Conservation (phyloP, 805 yeast species). For the Kuraishia piskuri region DNA sequence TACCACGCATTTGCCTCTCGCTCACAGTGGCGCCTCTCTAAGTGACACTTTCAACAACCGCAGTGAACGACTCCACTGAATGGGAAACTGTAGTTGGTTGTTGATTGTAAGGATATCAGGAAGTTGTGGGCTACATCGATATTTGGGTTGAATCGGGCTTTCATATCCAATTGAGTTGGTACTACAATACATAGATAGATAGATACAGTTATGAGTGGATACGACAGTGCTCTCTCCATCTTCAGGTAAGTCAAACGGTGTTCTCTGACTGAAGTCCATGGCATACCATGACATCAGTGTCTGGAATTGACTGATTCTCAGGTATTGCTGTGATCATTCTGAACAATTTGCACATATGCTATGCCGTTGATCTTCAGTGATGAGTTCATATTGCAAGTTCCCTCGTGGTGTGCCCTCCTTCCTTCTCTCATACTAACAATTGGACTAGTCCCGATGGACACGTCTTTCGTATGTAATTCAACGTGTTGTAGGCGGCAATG, state of each 20-base stretch:
- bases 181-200: background rate
- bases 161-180: background rate
- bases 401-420: too few species aligned
- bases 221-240: constrained; percentile 97
- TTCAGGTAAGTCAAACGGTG: constrained; percentile 60
- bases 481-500: background rate
- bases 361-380: too few species aligned
- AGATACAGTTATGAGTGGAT: constrained; percentile 74
- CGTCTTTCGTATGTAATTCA: constrained; percentile 66
- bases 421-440: background rate
- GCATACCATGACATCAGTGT: background rate
- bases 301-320: background rate
- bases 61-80: background rate
- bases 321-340: background rate
- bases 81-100: background rate
- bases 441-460: constrained; percentile 89
- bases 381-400: too few species aligned
- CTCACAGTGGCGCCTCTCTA: background rate
- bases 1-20: background rate
- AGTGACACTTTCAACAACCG: background rate
- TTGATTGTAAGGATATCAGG: background rate
- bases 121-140: too few species aligned
- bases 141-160: background rate
- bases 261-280: constrained; percentile 5
- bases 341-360: background rate